phyloP scores from a whole-genome alignment of 2,329 filamentous ascomycete genomes.

The Lizonia empirigonia region DNA sequence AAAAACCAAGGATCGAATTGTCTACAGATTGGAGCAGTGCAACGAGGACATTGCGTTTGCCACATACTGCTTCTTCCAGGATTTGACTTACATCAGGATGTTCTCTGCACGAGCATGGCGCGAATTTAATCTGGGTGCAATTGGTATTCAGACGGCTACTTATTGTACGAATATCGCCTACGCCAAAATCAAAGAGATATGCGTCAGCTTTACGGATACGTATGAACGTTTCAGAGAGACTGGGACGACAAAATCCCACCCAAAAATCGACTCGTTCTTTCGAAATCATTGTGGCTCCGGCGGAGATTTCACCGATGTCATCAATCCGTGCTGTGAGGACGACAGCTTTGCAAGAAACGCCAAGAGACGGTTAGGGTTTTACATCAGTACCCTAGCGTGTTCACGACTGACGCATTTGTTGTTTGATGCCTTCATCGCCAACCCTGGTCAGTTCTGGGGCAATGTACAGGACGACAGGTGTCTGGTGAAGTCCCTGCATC shows the following conservation, averaged over 20 bases:
- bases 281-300: slow-evolving; percentile 1
- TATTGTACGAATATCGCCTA: slow-evolving; percentile 42
- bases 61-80: slow-evolving; percentile 39
- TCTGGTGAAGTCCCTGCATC: slow-evolving; percentile 9
- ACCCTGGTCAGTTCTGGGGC: background rate
- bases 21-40: slow-evolving; percentile 15
- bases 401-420: background rate
- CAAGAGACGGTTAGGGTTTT: slow-evolving; percentile 2
- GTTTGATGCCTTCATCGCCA: background rate
- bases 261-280: background rate
- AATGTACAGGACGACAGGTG: background rate
- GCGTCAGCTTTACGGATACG: background rate
- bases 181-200: background rate
- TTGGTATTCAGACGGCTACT: slow-evolving; percentile 42
- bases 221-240: background rate
- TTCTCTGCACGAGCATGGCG: slow-evolving; percentile 40
- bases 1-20: background rate
- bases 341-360: slow-evolving; percentile 1
- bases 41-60: slow-evolving; percentile 21
- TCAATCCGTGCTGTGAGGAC: slow-evolving; percentile 2
- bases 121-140: slow-evolving; percentile 36
- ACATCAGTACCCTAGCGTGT: background rate
- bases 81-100: slow-evolving; percentile 34
- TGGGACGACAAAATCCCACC: background rate
- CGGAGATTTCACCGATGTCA: background rate